Base-by-base conservation (phyloP, 768 basidiomycete genomes). In the Nidula microcarpa region DNA sequence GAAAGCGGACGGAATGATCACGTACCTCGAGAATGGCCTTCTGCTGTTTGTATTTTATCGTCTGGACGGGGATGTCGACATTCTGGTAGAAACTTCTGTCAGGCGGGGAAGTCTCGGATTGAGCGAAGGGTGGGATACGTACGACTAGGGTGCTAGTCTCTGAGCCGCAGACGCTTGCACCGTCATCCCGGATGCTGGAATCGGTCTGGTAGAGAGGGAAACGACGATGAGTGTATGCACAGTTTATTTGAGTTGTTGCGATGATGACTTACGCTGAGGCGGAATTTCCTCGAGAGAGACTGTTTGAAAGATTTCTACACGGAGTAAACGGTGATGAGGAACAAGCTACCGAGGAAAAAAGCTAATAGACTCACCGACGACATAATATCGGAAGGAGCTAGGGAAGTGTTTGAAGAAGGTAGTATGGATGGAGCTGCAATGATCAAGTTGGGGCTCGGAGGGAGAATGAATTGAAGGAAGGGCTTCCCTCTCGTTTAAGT, bases 121-220 rank as follows among this genome's bases (percentile, higher is more conserved):
- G 43, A 44, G 34, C 6, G 5, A 39, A n/a, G 52, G 4, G 6
- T 32, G 17, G 44, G 9, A 32, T 13, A 56, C 60, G 9, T 48
- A 65, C 64, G 51, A 39, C n/a, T n/a, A 65, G 48, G 43, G 64
- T 65, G 54, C 64, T 63, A 34, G 54, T 56, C 43, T 61, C 60
- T 33, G 62, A 62, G 56, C 56, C 57, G 51, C 61, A 61, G n/a
- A n/a, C n/a, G 55, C 64, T 65, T 57, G 58, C 57, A 33, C 68
- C 43, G 47, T 66, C 52, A 60, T 63, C 59, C 57, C 62, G 52
- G 34, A 9, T 34, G 11, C 48, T 49, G 48, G 6, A 10, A 11
- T 32, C 33, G 48, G 8, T n/a, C n/a, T 39, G 37, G 8, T 39
- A n/a, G 8, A n/a, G 37, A 39, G n/a, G 37, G 9, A 8, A 9